Base-by-base conservation (phyloP, 495 filamentous ascomycete genomes). In the Niebla homalea region DNA sequence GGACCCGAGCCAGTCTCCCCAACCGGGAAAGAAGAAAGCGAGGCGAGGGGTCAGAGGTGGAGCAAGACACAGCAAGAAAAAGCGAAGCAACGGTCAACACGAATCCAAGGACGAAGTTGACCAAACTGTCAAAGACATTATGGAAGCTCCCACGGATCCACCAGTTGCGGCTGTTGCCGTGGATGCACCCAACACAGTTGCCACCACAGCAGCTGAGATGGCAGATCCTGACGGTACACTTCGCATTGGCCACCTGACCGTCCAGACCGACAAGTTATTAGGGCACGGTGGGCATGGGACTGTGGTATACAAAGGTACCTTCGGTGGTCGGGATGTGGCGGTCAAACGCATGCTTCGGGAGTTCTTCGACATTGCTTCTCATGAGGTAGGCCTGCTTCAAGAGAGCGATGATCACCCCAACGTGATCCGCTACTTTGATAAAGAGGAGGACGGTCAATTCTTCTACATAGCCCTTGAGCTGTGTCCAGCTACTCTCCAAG, bases 331-430 rank as follows among this genome's bases (percentile, higher is more conserved):
- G 55, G 84, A 87, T 40, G 93, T 98, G 18, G 92, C 92, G 1
- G 88, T 98, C 29, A 98, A 98, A 69, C 78, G 92, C 20, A 97
- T 98, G 88, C 72, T 96, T 43, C 83, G 87, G 36, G 83, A 92
- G 51, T 94, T 94, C 62, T 94, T 85, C 64, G 92, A 95, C 48
- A 88, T 98, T 56, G 93, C 93, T 11, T 85, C 85, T 19, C 90
- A 95, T 52, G 92, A 98, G 61, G 90, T 94, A 2, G 81, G 85
- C 39, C 67, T 96, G 15, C 67, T 98, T 29, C 78, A 92, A 52
- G 86, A 95, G 59, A 94, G 89, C 56, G 92, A 98, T 58, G 88
- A 94, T 57, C 90, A 98, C 59, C 80, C 81, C 6, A 97, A 98
- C 59, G 90, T 98, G 36, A 94, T 98, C 56, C 85, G 92, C 41